Conservation (phyloP, 768 basidiomycete genomes). For the Russula vinacea region DNA sequence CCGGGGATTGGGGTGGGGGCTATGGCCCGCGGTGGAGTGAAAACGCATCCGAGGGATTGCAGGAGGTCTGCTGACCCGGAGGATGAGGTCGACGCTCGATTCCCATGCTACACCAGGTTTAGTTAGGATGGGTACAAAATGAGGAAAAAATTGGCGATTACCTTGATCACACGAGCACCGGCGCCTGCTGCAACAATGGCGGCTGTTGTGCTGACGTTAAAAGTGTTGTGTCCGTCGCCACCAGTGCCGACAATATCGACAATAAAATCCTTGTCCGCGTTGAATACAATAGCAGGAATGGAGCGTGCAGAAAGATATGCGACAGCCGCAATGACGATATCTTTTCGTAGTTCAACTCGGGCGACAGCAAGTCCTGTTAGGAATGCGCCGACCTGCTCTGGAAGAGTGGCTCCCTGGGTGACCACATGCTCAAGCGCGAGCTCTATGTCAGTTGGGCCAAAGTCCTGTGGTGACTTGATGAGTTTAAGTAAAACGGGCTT, state of each 20-base stretch:
- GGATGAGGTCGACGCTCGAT: conserved; percentile 85
- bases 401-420: conserved; percentile 57
- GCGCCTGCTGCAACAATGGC: conserved; percentile 93
- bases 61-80: conserved; percentile 94
- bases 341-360: conserved; percentile 70
- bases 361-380: conserved; percentile 81
- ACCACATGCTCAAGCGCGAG: conserved; percentile 72
- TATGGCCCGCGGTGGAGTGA: conserved; percentile 59
- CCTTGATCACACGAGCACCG: conserved; percentile 91
- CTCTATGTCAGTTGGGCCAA: conserved; percentile 72
- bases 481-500: conserved; percentile 74
- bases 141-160: conserved; percentile 37
- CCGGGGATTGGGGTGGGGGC: conserved; percentile 52
- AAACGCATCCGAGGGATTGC: conserved; percentile 75
- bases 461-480: conserved; percentile 75
- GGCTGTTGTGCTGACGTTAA: conserved; percentile 95
- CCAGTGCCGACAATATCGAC: conserved; percentile 90
- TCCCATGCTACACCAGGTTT: conserved; percentile 68
- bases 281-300: conserved; percentile 57
- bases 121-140: background rate
- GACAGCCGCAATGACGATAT: conserved; percentile 77
- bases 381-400: conserved; percentile 85
- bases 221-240: conserved; percentile 93
- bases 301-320: conserved; percentile 67
- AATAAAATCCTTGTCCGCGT: conserved; percentile 57